These are phyloP conservation scores for Fraxinus dipetala DNA, from an alignment of 305 asterid genomes.

Conservation along the genomic window DNA sequence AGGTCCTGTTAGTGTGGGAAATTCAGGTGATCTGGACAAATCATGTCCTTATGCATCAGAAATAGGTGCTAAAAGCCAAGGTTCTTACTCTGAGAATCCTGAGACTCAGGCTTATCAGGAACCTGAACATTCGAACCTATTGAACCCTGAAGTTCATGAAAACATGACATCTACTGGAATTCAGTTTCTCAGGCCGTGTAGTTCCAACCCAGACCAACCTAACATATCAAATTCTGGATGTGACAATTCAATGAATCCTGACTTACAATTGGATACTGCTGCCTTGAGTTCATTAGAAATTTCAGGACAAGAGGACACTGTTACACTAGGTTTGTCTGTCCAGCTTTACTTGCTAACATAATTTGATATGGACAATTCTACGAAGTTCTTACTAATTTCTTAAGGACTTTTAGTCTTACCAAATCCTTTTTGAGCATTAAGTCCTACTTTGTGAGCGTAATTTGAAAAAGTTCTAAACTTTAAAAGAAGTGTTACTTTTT, in stretches of 20 bases:
- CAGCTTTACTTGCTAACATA: constrained; percentile 21
- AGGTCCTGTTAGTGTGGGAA: constrained; percentile 26
- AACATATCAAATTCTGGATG: constrained; percentile 31
- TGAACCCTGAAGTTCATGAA: constrained; percentile 31
- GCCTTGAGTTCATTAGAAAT: constrained; percentile 23
- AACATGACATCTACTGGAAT: constrained; percentile 32
- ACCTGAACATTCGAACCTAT: constrained; percentile 22
- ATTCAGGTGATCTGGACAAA: constrained; percentile 27
- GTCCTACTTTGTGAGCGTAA: not conserved
- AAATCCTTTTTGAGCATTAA: constrained; percentile 2
- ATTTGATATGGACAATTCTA: not conserved
- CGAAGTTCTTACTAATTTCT: constrained; percentile 2
- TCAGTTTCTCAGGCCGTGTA: constrained; percentile 50
- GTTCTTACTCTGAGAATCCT: constrained; percentile 29
- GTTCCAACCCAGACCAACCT: constrained; percentile 36
- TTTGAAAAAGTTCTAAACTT: not conserved
- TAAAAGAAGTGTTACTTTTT: not conserved
- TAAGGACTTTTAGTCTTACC: not conserved
- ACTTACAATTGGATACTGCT: constrained; percentile 34
- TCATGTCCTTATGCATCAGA: constrained; percentile 31
- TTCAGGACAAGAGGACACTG: constrained; percentile 31
- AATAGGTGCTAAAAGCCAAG: constrained; percentile 37
- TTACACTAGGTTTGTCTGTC: constrained; percentile 47
- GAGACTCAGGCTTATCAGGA: constrained; percentile 29
- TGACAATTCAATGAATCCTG: constrained; percentile 32